These are phyloP conservation scores for Hypoxylon lenormandii DNA, from an alignment of 495 filamentous ascomycete genomes.

Conservation along the genomic window DNA sequence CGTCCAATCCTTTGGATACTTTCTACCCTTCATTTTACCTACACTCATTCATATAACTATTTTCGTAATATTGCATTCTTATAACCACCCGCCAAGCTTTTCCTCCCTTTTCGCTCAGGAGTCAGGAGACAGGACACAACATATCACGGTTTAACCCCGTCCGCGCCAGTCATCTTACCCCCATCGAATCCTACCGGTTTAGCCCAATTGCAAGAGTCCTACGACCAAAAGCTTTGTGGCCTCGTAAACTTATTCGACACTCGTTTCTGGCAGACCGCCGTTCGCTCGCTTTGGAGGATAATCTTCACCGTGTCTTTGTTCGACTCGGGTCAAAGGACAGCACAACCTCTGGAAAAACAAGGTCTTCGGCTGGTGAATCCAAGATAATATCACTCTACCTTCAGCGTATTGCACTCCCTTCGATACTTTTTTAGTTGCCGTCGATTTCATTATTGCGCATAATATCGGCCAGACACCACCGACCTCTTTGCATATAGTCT, in stretches of 20 bases:
- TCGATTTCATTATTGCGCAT: slow-evolving; percentile 41
- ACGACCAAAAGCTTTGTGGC: slow-evolving; percentile 44
- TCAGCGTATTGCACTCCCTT: slow-evolving; percentile 35
- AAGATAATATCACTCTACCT: slow-evolving; percentile 36
- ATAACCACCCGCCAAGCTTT: slow-evolving; percentile 44
- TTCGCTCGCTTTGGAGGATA: slow-evolving; percentile 54
- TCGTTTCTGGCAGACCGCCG: slow-evolving; percentile 52
- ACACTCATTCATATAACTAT: slow-evolving; percentile 52
- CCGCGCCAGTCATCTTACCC: slow-evolving; percentile 28
- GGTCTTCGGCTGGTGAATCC: slow-evolving; percentile 32
- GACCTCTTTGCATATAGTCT: slow-evolving; percentile 46
- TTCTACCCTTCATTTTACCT: slow-evolving; percentile 50
- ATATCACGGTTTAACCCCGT: slow-evolving; percentile 19
- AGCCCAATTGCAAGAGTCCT: slow-evolving; percentile 17
- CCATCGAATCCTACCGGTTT: slow-evolving; percentile 20
- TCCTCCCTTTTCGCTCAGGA: slow-evolving; percentile 20
- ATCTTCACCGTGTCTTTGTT: slow-evolving; percentile 50
- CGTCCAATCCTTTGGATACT: slow-evolving; percentile 43
- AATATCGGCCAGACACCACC: slow-evolving; percentile 42
- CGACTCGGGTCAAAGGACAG: slow-evolving; percentile 44
- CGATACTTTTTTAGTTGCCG: slow-evolving; percentile 25
- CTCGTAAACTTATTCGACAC: slow-evolving; percentile 39
- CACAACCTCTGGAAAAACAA: background rate
- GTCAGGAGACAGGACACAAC: slow-evolving; percentile 13
- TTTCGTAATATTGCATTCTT: slow-evolving; percentile 50